Evolutionary conservation across 1,139 yeast species (phyloP).

Genomic region (Suhomyces guaymorum): DNA sequence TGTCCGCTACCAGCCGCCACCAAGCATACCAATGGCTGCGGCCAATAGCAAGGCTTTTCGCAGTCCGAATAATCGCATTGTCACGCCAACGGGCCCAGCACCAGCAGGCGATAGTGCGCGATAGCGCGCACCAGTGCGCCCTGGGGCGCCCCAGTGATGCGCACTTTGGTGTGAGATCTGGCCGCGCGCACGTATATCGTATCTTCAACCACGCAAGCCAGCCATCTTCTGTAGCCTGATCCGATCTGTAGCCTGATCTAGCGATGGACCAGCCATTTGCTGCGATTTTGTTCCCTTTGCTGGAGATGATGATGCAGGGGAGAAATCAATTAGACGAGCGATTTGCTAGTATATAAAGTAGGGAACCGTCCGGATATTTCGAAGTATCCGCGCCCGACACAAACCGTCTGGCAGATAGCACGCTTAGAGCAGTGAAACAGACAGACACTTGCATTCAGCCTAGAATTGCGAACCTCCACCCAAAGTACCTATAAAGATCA

Average conservation of each 20-base stretch:
- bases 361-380: not conserved
- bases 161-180: not conserved
- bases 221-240: conserved; percentile 6
- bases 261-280: conserved; percentile 8
- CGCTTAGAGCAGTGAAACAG: too few species aligned
- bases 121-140: too few species aligned
- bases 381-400: too few species aligned
- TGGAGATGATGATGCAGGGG: not conserved
- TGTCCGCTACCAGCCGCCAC: not conserved
- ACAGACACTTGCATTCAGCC: too few species aligned
- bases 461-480: too few species aligned
- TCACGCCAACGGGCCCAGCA: conserved; percentile 3
- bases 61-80: conserved; percentile 1
- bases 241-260: conserved; percentile 7
- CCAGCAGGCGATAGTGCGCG: too few species aligned
- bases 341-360: conserved; percentile 5
- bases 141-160: too few species aligned
- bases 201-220: conserved; percentile 9
- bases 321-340: too few species aligned
- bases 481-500: too few species aligned
- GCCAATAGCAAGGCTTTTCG: conserved; percentile 2
- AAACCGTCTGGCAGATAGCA: too few species aligned
- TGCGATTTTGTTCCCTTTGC: conserved; percentile 1
- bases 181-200: conserved; percentile 4
- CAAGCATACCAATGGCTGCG: too few species aligned